Evolutionary conservation across 257 asterid genomes (phyloP).

Genomic region (Anisodus tanguticus): DNA sequence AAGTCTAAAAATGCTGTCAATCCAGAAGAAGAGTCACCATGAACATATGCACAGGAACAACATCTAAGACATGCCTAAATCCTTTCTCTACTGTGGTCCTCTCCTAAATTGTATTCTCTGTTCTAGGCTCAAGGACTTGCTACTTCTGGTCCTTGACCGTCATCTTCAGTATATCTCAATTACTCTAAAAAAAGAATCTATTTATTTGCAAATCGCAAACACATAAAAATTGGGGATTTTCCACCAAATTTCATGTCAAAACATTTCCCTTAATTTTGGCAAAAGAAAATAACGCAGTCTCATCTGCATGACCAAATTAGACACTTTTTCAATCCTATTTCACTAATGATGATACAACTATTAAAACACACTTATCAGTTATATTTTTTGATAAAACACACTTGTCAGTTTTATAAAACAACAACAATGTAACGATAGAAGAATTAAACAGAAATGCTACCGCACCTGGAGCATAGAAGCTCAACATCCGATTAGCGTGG

Average conservation of each 20-base stretch:
- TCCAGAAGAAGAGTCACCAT: background rate
- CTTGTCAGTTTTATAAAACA: too few species aligned
- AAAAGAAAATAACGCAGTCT: slow-evolving; percentile 2
- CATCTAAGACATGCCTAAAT: background rate
- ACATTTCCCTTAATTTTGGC: background rate
- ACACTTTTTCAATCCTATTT: background rate
- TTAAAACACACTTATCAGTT: background rate
- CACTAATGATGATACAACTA: background rate
- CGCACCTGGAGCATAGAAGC: slow-evolving; percentile 97
- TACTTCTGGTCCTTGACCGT: slow-evolving; percentile 14
- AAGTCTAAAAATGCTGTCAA: background rate
- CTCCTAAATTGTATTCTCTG: background rate
- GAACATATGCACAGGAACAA: slow-evolving; percentile 17
- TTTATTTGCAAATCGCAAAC: background rate
- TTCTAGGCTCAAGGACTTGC: background rate
- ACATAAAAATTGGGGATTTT: background rate
- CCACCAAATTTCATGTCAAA: slow-evolving; percentile 23
- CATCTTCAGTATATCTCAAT: background rate
- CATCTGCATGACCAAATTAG: background rate
- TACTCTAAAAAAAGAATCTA: background rate
- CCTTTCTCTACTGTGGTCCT: background rate
- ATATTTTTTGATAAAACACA: background rate
- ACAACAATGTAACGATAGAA: background rate
- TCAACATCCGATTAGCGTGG: slow-evolving; percentile 96
- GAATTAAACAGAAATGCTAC: background rate